Evolutionary conservation across 257 asterid genomes (phyloP).

Genomic region (Lycium ferocissimum): DNA sequence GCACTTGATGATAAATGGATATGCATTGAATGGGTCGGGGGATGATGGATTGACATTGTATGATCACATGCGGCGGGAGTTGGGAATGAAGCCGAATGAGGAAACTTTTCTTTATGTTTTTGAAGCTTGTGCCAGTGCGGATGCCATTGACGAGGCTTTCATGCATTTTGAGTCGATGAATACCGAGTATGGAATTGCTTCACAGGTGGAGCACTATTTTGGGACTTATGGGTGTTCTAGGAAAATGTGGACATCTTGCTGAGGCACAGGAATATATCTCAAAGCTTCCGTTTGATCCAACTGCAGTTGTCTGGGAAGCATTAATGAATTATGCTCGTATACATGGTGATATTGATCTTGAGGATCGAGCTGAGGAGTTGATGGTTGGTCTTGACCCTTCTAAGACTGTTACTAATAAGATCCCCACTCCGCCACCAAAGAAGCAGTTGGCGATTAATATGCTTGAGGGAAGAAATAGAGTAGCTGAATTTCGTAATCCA

Average conservation of each 20-base stretch:
- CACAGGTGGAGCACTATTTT: slow-evolving; percentile 76
- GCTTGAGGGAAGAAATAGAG: slow-evolving; percentile 86
- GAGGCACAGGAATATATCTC: slow-evolving; percentile 80
- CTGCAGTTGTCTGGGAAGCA: slow-evolving; percentile 84
- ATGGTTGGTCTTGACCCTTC: slow-evolving; percentile 73
- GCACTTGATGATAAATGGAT: slow-evolving; percentile 89
- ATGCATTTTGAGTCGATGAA: slow-evolving; percentile 85
- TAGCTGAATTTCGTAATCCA: slow-evolving; percentile 71
- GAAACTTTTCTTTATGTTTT: slow-evolving; percentile 83
- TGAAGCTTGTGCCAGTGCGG: slow-evolving; percentile 92
- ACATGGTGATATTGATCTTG: slow-evolving; percentile 94
- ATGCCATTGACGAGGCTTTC: slow-evolving; percentile 87
- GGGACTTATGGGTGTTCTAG: slow-evolving; percentile 81
- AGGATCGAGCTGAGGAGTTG: slow-evolving; percentile 84
- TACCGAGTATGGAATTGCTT: slow-evolving; percentile 68
- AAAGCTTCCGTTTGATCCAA: slow-evolving; percentile 83
- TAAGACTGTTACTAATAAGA: slow-evolving; percentile 64
- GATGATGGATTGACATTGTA: slow-evolving; percentile 88
- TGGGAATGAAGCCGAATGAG: slow-evolving; percentile 62
- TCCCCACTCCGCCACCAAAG: slow-evolving; percentile 83
- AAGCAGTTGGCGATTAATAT: slow-evolving; percentile 70
- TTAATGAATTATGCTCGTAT: slow-evolving; percentile 89
- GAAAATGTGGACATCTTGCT: slow-evolving; percentile 81
- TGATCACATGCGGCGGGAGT: slow-evolving; percentile 87
- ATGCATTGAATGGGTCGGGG: slow-evolving; percentile 78